Base-by-base conservation (phyloP, 139 green algal species). In the Chlorella sp. region DNA sequence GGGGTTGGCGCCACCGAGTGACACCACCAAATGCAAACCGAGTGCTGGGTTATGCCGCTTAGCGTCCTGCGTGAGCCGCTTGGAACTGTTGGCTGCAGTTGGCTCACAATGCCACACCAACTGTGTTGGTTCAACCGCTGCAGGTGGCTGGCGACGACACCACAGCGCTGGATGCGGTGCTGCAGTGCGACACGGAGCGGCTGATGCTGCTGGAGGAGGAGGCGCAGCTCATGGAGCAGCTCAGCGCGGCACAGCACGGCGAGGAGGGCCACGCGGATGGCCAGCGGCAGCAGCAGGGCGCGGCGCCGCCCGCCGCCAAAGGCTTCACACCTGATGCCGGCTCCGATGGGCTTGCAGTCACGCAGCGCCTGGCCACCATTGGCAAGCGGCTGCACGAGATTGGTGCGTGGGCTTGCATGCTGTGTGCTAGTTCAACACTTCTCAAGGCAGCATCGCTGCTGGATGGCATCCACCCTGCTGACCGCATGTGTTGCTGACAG, bases 321-420 rank as follows among this genome's bases (percentile, higher is more conserved):
- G 56, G 73, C n/a, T 43, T 73, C n/a, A 62, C 36, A 13, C 36
- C 44, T 26, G 62, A 24, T n/a, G 36, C 22, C 28, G 67, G 77
- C 9, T 28, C 24, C 26, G 58, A 54, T 60, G 77, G 77, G 7
- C 84, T 64, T 56, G 77, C 82, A 62, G 40, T 72, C 43, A 73
- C 87, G 22, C 65, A 70, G 34, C 87, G 90, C 5, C 78, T 97
- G 86, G 82, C 88, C 32, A 83, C 73, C 74, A 89, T 98, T 24
- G 93, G 92, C 81, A 86, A 91, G 77, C 91, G 94, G 19, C 88
- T 98, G 56, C 84, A 93, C n/a, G 94, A 97, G 78, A 97, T 98
- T 64, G 76, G 76, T 82, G 76, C 4, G 58, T 34, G 48, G 32
- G 8, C 5, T 46, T 22, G 11, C 14, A n/a, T 2, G 70, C n/a